phyloP scores from a whole-genome alignment of 805 yeast genomes.

The Saturnispora dispora region DNA sequence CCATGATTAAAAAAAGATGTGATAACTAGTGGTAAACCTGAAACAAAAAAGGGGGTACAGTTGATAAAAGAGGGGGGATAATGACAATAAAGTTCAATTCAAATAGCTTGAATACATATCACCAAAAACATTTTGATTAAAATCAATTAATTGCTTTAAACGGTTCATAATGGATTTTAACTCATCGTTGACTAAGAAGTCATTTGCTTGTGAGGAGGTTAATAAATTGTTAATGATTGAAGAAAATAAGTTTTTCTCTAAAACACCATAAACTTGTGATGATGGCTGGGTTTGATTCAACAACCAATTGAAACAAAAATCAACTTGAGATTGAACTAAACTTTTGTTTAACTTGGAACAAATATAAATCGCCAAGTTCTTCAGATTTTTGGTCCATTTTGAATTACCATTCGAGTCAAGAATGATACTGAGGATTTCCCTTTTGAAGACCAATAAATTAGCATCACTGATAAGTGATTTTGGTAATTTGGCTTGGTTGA shows the following conservation, averaged over 20 bases:
- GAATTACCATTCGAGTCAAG: conserved; percentile 80
- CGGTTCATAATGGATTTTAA: conserved; percentile 50
- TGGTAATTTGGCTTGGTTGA: conserved; percentile 28
- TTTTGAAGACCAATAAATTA: conserved; percentile 43
- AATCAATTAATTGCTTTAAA: conserved; percentile 55
- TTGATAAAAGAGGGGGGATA: background rate
- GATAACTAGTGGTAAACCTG: background rate
- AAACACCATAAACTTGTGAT: conserved; percentile 63
- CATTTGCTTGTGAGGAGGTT: conserved; percentile 16
- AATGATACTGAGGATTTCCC: conserved; percentile 67
- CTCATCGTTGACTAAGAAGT: conserved; percentile 36
- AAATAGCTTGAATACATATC: conserved; percentile 37
- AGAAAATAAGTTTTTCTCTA: conserved; percentile 50
- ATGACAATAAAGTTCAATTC: background rate
- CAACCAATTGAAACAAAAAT: conserved; percentile 70
- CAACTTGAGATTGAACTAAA: conserved; percentile 35
- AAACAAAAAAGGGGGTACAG: background rate
- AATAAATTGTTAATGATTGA: conserved; percentile 7
- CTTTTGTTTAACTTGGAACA: conserved; percentile 30
- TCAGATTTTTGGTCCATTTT: conserved; percentile 82
- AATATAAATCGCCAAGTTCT: conserved; percentile 61
- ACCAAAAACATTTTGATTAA: conserved; percentile 82
- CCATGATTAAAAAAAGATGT: background rate
- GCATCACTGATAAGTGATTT: conserved; percentile 27
- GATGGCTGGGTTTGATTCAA: conserved; percentile 79